A percentile compares a stretch with the other conserved stretches of the same genome.
These are phyloP conservation scores for Eucalyptus pumila DNA, from an alignment of 345 rosid genomes.

Conservation along the genomic window DNA sequence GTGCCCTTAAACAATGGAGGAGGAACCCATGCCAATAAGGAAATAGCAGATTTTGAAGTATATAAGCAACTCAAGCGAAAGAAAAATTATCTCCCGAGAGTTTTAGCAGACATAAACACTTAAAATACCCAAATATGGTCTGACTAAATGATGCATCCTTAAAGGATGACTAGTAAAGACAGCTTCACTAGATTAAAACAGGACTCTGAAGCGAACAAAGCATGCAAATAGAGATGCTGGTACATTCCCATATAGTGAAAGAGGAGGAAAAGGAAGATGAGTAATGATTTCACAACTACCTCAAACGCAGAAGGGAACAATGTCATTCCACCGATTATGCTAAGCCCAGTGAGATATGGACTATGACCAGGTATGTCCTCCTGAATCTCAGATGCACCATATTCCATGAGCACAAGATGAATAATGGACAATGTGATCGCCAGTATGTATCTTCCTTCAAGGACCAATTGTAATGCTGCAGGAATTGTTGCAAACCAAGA, in stretches of 20 bases:
- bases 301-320: constrained; percentile 88
- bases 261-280: neutral
- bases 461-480: constrained; percentile 51
- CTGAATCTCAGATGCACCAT: constrained; percentile 80
- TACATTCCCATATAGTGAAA: neutral
- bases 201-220: neutral
- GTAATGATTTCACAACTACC: constrained; percentile 19
- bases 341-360: constrained; percentile 79
- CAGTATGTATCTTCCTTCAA: constrained; percentile 64
- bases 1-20: neutral
- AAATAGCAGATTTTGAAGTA: neutral
- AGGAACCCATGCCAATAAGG: neutral
- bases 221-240: neutral
- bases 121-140: neutral
- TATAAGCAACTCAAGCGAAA: neutral
- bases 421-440: constrained; percentile 47
- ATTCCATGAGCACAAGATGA: constrained; percentile 74
- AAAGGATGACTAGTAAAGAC: neutral
- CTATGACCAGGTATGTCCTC: constrained; percentile 86
- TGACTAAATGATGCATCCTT: neutral
- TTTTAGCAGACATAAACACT: neutral
- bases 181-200: neutral
- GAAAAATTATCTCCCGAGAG: neutral
- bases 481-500: constrained; percentile 89
- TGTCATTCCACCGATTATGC: constrained; percentile 96